A percentile compares a stretch with the other conserved stretches of the same genome.
Evolutionary conservation across 2,329 filamentous ascomycete species (phyloP).

Genomic region (Alternaria sp.): DNA sequence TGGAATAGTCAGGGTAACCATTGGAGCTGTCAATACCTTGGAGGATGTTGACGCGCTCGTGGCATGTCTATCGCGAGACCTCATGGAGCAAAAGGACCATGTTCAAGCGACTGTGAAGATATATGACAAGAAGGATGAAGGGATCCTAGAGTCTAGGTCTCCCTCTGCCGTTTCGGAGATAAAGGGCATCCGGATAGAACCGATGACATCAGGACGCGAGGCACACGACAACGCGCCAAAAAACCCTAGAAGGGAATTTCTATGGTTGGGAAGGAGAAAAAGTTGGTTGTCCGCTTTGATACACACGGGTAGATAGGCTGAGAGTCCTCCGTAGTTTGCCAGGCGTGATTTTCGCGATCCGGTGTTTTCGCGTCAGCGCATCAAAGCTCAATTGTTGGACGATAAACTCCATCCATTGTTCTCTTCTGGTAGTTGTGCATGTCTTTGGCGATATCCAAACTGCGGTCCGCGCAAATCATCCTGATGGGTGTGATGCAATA

Average conservation of each 20-base stretch:
- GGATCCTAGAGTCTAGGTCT: not conserved
- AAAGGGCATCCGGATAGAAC: not conserved
- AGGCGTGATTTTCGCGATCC: not conserved
- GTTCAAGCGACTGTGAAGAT: not conserved
- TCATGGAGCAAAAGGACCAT: not conserved
- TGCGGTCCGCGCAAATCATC: not conserved
- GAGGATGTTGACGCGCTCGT: constrained; percentile 59
- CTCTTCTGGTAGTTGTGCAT: not conserved
- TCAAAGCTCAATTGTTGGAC: not conserved
- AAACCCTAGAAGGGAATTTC: not conserved
- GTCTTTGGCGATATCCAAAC: not conserved
- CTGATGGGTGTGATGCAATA: not conserved
- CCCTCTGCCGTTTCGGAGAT: not conserved
- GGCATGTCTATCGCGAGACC: not conserved
- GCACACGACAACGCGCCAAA: not conserved
- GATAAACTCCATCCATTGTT: not conserved
- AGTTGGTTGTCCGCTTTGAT: not conserved
- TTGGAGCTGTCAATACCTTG: constrained; percentile 69
- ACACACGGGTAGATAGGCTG: not conserved
- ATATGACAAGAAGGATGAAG: not conserved
- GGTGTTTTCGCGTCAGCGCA: not conserved
- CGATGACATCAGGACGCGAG: not conserved
- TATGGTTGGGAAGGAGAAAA: not conserved
- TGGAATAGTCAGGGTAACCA: constrained; percentile 68
- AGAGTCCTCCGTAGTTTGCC: not conserved